Conservation (phyloP, 169 alveolate species). For the Amoebophrya sp. region DNA sequence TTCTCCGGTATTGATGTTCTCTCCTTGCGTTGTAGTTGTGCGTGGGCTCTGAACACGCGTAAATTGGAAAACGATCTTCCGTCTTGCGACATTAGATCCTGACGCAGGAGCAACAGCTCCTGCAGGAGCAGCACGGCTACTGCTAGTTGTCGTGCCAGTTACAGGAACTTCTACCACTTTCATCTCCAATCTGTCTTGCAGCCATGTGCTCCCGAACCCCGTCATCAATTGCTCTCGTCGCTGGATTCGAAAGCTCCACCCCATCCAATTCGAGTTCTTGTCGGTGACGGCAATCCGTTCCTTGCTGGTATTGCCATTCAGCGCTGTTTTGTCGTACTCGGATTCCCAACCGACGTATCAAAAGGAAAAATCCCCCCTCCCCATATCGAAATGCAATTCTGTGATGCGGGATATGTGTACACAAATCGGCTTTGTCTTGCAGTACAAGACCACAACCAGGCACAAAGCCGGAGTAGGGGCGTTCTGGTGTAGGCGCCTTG, state of each 20-base stretch:
- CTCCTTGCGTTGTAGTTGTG: not conserved
- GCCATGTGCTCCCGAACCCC: not conserved
- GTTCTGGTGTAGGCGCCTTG: too few relatives aligned
- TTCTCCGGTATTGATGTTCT: too few relatives aligned
- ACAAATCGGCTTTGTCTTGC: not conserved
- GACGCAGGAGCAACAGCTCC: not conserved
- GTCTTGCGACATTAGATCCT: not conserved
- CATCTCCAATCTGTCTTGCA: not conserved
- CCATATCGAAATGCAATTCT: not conserved
- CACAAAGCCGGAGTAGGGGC: too few relatives aligned
- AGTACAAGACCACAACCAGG: too few relatives aligned
- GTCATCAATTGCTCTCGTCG: not conserved
- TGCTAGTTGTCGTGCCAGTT: not conserved
- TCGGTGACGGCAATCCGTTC: not conserved
- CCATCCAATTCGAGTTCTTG: not conserved
- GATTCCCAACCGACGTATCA: not conserved
- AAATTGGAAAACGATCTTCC: not conserved
- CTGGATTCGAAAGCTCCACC: not conserved
- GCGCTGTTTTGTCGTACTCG: not conserved
- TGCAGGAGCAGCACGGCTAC: not conserved
- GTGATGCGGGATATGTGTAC: not conserved
- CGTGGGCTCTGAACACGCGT: not conserved
- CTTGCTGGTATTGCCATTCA: not conserved
- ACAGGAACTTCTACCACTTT: not conserved
- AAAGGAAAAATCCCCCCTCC: too few relatives aligned